Base-by-base conservation (phyloP, 495 filamentous ascomycete species). In the Sphaerosporella brunnea region DNA sequence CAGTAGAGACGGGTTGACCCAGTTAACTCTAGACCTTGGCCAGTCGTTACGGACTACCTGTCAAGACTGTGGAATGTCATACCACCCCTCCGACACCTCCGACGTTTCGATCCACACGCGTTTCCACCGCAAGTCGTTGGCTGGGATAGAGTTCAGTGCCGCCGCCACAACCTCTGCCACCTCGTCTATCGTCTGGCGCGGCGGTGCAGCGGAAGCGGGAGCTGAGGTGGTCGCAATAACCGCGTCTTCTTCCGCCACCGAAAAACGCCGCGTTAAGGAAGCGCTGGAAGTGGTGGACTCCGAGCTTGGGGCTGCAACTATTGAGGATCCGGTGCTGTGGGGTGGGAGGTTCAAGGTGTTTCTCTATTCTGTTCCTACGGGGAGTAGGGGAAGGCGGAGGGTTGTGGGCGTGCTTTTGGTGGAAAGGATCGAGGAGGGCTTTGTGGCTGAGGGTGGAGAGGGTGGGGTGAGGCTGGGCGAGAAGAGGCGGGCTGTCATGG, bases 1-100 rank as follows among this genome's bases (percentile, higher is more conserved):
- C n/a, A n/a, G n/a, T n/a, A n/a, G n/a, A n/a, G n/a, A n/a, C n/a
- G n/a, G n/a, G n/a, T n/a, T 80, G 50, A 73, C 69, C 23, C 79
- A 84, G 55, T 74, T 78, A 65, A 75, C 76, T 43, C 71, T 84
- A 26, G 78, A 80, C 52, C 64, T 82, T 23, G 79, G 78, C 13
- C 67, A 66, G 49, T 65, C 73, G 36, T 61, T 72, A 30, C 67
- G 72, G 40, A 73, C 71, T 49, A 73, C 69, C n/a, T 84, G 79
- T 60, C 65, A 64, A 28, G 65, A 64, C 1, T 84, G 79, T 58
- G 74, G 71, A 0, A 84, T 84, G 79, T 75, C 78, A 48, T 84
- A 82, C 58, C 68, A 79, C 32, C 72, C 77, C 10, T 80, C 77
- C 0, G 73, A 75, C 19, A 64, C 65, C 34, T 78, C 80, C 52